Percentiles rank a stretch among this genome's conserved stretches.
Conservation (phyloP, 129 eudicot genomes). For the Tagetes patula region DNA sequence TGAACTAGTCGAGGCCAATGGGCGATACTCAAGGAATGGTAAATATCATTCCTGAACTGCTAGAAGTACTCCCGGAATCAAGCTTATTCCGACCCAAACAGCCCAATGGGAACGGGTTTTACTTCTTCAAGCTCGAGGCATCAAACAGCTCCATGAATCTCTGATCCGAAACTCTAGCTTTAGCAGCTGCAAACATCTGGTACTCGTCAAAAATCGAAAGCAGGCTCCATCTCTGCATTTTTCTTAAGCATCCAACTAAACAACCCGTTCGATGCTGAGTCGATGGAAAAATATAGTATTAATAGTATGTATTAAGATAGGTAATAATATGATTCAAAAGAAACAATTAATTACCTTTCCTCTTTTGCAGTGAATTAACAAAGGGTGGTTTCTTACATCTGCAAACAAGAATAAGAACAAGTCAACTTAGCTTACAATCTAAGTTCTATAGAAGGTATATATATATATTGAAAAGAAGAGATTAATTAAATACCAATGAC, state of each 20-base stretch:
- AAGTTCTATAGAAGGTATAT: background rate
- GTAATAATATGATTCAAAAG: background rate
- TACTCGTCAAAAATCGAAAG: slow-evolving; percentile 83
- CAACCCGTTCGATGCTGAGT: slow-evolving; percentile 93
- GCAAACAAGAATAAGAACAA: slow-evolving; percentile 26
- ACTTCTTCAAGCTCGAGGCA: slow-evolving; percentile 59
- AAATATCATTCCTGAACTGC: slow-evolving; percentile 35
- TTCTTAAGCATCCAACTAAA: slow-evolving; percentile 85
- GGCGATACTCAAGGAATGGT: slow-evolving; percentile 36
- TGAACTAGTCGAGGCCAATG: slow-evolving; percentile 6
- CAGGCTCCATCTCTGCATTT: slow-evolving; percentile 79
- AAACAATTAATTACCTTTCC: slow-evolving; percentile 52
- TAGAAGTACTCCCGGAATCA: slow-evolving; percentile 34
- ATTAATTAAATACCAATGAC: slow-evolving; percentile 53
- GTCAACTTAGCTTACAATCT: slow-evolving; percentile 1
- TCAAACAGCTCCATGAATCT: slow-evolving; percentile 90
- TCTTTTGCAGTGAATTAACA: slow-evolving; percentile 89
- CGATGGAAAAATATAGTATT: slow-evolving; percentile 9
- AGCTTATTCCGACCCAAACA: slow-evolving; percentile 32
- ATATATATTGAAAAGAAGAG: background rate
- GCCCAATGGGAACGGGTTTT: slow-evolving; percentile 15
- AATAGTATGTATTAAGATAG: background rate
- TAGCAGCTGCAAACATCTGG: slow-evolving; percentile 91
- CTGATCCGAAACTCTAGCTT: slow-evolving; percentile 85
- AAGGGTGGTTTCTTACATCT: slow-evolving; percentile 85